A percentile compares a stretch with the other conserved stretches of the same genome.
Evolutionary conservation across 169 alveolate species (phyloP).

Genomic region (Plasmodium inui): DNA sequence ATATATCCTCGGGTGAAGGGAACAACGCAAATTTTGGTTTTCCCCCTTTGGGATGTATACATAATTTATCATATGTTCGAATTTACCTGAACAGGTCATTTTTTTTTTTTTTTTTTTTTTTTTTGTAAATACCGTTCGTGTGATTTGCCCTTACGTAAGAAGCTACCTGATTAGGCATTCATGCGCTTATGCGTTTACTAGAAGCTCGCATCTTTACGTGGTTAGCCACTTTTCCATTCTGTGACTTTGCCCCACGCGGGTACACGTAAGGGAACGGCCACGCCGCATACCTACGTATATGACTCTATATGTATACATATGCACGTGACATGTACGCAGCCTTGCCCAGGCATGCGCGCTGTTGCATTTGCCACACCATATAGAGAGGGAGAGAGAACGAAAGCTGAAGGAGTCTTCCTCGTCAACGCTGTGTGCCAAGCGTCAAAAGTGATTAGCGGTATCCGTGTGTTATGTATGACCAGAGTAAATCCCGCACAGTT

Average conservation of each 20-base stretch:
- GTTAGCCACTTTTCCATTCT: background rate
- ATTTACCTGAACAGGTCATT: constrained; percentile 20
- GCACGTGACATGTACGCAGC: background rate
- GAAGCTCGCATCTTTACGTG: background rate
- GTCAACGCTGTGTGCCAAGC: background rate
- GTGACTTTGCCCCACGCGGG: background rate
- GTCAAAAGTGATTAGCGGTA: background rate
- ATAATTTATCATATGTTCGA: background rate
- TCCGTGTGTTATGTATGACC: background rate
- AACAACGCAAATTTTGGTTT: background rate
- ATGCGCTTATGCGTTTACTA: background rate
- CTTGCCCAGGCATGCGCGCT: background rate
- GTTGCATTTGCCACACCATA: background rate
- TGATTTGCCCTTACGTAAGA: background rate
- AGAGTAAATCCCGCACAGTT: background rate
- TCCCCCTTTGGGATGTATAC: background rate
- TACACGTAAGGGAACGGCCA: background rate
- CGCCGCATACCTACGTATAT: background rate
- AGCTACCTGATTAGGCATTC: background rate
- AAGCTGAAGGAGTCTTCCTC: background rate
- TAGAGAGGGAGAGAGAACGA: background rate
- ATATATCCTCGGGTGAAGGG: background rate
- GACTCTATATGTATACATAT: background rate
- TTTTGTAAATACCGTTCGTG: background rate
- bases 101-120: constrained; percentile 1